Conservation (phyloP, 2,329 filamentous ascomycete species). For the Ilyonectria sp. region DNA sequence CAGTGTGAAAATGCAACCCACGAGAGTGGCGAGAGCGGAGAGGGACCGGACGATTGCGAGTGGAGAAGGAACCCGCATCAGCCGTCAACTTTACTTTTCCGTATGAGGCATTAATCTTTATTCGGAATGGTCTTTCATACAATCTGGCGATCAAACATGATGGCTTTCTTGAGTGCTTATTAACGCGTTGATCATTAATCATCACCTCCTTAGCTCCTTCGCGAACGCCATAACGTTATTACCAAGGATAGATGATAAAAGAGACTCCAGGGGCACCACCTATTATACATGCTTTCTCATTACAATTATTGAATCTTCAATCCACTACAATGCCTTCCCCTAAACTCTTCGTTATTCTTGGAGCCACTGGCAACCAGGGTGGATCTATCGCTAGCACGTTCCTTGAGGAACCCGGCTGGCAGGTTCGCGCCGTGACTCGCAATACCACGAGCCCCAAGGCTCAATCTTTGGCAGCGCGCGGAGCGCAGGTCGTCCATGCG, state of each 20-base stretch:
- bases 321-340: too few relatives aligned
- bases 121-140: too few relatives aligned
- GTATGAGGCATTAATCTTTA: too few relatives aligned
- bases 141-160: background rate
- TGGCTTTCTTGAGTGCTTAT: background rate
- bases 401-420: constrained; percentile 36
- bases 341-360: constrained; percentile 32
- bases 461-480: constrained; percentile 31
- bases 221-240: too few relatives aligned
- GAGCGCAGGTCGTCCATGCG: constrained; percentile 43
- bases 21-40: background rate
- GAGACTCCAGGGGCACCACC: too few relatives aligned
- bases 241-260: too few relatives aligned
- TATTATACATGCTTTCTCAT: too few relatives aligned
- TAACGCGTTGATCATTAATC: background rate
- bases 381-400: constrained; percentile 26
- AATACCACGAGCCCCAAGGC: constrained; percentile 37
- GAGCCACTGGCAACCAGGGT: constrained; percentile 41
- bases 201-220: background rate
- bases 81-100: too few relatives aligned
- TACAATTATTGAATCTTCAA: too few relatives aligned
- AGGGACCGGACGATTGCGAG: background rate
- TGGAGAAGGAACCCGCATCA: background rate
- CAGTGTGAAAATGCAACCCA: background rate
- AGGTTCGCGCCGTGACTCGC: constrained; percentile 47